Conservation (phyloP, 176 grass and related monocot genomes). For the Cocos nucifera region DNA sequence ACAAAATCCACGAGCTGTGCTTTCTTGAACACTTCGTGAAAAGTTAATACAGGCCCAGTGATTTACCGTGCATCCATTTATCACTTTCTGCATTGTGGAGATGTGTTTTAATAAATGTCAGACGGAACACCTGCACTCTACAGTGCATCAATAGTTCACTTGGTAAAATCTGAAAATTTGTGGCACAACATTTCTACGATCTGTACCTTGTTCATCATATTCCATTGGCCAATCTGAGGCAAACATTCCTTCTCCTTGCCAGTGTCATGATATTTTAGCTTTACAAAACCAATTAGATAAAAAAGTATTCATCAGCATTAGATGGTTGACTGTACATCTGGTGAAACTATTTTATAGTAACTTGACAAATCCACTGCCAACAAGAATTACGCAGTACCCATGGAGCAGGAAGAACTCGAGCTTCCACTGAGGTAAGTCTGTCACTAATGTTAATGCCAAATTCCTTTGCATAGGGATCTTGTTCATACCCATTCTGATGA, state of each 20-base stretch:
- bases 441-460: slow-evolving; percentile 97
- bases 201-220: slow-evolving; percentile 98
- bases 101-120: not conserved
- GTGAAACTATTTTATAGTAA: too few species aligned
- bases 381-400: slow-evolving; percentile 45
- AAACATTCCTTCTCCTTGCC: slow-evolving; percentile 99
- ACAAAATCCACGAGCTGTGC: slow-evolving; percentile 85
- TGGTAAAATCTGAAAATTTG: not conserved
- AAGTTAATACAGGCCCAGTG: slow-evolving; percentile 99
- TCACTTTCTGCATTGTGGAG: slow-evolving; percentile 70
- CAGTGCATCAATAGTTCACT: too few species aligned
- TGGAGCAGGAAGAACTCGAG: slow-evolving; percentile 94
- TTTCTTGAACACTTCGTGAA: slow-evolving; percentile 94
- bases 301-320: slow-evolving; percentile 6
- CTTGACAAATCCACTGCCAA: not conserved
- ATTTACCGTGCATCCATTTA: slow-evolving; percentile 83
- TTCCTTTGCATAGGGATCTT: slow-evolving; percentile 98
- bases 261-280: slow-evolving; percentile 93
- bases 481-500: slow-evolving; percentile 86
- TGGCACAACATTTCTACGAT: not conserved
- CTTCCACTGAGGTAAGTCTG: slow-evolving; percentile 92
- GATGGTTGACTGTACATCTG: not conserved
- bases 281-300: slow-evolving; percentile 8
- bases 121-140: not conserved
- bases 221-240: slow-evolving; percentile 99